Base-by-base conservation (phyloP, 768 basidiomycete species). In the Mycena vitilis region DNA sequence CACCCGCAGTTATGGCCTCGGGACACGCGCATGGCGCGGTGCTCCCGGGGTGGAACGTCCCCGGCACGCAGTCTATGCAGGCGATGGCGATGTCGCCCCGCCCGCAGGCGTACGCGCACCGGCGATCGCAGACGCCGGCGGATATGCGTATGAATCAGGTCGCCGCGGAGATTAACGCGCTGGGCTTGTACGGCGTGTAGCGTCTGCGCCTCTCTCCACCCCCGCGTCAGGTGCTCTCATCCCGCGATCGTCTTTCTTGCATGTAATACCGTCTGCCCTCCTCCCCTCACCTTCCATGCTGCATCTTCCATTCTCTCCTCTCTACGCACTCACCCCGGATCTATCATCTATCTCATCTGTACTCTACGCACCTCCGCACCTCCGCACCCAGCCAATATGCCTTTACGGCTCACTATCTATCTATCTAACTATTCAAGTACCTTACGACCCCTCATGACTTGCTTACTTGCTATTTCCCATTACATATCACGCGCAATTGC, bases 151-250 rank as follows among this genome's bases (percentile, higher is more conserved):
- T 60, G 47, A 45, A 37, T 45, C 52, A 38, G 45, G 68, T 65
- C 45, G 36, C 68, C 53, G 44, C 58, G 59, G 52, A 45, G 11
- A 60, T 69, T 58, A 69, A 69, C 40, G 63, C 68, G 34, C 59
- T 69, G 40, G 68, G 68, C 16, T 38, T 69, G 37, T 63, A 54
- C 40, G 61, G 52, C 65, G 59, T 60, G 44, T 66, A 54, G 49
- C 23, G 20, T 37, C 22, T 6, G 16, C 47, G 30, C 40, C 18
- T n/a, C 20, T 7, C 23, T 7, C 45, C 20, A 5, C n/a, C 49
- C 13, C 40, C 36, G 30, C 20, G 11, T 25, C 5, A 30, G 30
- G 30, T 30, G 30, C 30, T 30, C 30, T 30, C 30, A 30, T 30
- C 30, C 30, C 30, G 30, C 30, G 30, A 30, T 30, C 30, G 30